Base-by-base conservation (phyloP, 2,329 filamentous ascomycete genomes). In the Colletotrichum chlorophyti region DNA sequence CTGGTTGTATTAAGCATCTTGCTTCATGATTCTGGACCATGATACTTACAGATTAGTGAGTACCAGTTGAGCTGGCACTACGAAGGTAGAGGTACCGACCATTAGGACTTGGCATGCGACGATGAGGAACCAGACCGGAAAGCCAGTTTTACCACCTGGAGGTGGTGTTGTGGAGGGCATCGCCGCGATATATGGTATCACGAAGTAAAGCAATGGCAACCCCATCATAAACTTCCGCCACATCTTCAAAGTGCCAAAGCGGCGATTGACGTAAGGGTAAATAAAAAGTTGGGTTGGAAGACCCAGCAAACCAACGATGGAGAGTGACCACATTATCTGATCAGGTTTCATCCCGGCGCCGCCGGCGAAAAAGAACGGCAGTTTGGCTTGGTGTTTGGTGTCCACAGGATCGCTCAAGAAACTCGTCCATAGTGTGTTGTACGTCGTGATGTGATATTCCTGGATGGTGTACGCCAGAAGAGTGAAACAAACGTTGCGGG, bases 1-100 rank as follows among this genome's bases (percentile, higher is more conserved):
- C 52, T 55, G 21, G 12, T 3, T 4, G 11, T 14, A 6, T 8
- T 52, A 7, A 55, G 43, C 15, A 29, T n/a, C 7, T 14, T n/a
- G 19, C 15, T 1, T 10, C 24, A 29, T 26, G 7, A n/a, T 29
- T 7, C 2, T 4, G 1, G 2, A 17, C 11, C 6, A 2, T 24
- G n/a, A n/a, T n/a, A 24, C 52, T 42, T 17, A 55, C 52, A 55
- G 23, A 8, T 55, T 55, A 19, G 52, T 55, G 35, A 55, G 23
- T 1, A 55, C 52, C 14, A 55, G 21, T 26, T 55, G 52, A 4
- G 52, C 43, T 8, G 52, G 52, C n/a, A 55, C 52, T 9, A 55
- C 52, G 29, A 55, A 55, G 0, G 52, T 55, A 10, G 52, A 55
- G 3, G 52, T 55, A 2, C 19, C 45, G 11, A 55, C 52, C 52